These are phyloP conservation scores for Pleurotus citrinopileatus DNA, from an alignment of 768 basidiomycete genomes.

Conservation along the genomic window DNA sequence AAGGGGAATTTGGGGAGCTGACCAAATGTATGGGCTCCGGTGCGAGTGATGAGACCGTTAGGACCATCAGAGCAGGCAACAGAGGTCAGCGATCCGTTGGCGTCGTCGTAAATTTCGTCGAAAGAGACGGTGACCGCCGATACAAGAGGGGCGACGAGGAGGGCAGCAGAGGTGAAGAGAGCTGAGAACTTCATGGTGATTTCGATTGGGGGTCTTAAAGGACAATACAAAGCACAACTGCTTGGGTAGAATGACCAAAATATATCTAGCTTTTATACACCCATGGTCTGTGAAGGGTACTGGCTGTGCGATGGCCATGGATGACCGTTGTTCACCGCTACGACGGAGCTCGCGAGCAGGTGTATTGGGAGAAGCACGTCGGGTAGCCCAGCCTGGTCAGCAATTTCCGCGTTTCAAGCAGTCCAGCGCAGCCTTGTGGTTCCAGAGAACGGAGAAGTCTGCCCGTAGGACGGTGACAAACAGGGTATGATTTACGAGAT, in stretches of 20 bases:
- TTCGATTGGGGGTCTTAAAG: too few relatives aligned
- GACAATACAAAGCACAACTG: too few relatives aligned
- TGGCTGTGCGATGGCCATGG: neutral
- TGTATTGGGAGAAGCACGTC: neutral
- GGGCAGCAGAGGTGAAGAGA: neutral
- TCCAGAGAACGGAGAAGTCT: neutral
- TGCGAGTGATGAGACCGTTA: conserved; percentile 43
- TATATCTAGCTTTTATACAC: neutral
- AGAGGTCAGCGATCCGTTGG: conserved; percentile 31
- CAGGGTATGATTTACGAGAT: neutral
- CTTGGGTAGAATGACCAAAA: too few relatives aligned
- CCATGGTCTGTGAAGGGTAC: neutral
- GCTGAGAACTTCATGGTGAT: neutral
- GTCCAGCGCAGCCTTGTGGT: neutral
- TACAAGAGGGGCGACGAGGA: conserved; percentile 18
- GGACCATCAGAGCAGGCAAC: conserved; percentile 48
- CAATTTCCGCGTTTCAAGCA: neutral
- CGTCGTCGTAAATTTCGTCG: conserved; percentile 50
- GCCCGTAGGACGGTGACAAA: neutral
- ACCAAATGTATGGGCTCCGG: conserved; percentile 46
- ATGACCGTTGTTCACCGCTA: neutral
- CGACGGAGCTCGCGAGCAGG: neutral
- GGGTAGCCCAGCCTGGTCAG: neutral
- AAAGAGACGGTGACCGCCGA: conserved; percentile 32
- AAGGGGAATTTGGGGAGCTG: conserved; percentile 54